Conservation (phyloP, 2,329 filamentous ascomycete species). For the Cladosporium sp. region DNA sequence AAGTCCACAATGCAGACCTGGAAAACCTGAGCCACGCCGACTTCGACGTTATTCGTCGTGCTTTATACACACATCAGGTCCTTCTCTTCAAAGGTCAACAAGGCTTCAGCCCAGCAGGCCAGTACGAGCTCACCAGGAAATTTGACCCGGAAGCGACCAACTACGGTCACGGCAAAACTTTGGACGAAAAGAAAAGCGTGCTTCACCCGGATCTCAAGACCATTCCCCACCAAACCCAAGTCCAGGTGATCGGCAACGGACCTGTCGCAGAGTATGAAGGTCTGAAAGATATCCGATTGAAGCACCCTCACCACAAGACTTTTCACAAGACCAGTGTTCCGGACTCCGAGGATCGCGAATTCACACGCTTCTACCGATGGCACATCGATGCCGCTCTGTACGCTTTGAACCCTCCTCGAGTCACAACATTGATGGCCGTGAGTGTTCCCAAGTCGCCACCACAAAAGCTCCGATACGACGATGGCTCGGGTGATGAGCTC, state of each 20-base stretch:
- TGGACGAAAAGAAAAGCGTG: conserved; percentile 66
- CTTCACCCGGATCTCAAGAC: conserved; percentile 80
- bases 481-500: conserved; percentile 66
- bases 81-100: conserved; percentile 70
- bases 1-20: conserved; percentile 34
- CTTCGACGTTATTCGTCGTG: conserved; percentile 64
- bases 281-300: conserved; percentile 65
- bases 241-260: conserved; percentile 79
- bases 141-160: conserved; percentile 68
- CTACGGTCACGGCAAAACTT: conserved; percentile 76
- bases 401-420: conserved; percentile 71
- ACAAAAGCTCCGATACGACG: conserved; percentile 72
- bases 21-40: conserved; percentile 56
- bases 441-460: conserved; percentile 66
- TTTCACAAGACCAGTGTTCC: conserved; percentile 69
- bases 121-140: conserved; percentile 71
- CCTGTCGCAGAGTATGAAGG: conserved; percentile 70
- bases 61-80: conserved; percentile 69
- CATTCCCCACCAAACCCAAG: conserved; percentile 76
- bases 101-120: conserved; percentile 66
- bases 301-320: conserved; percentile 75
- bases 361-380: conserved; percentile 71
- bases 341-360: conserved; percentile 59
- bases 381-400: conserved; percentile 80
- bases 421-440: conserved; percentile 74